Evolutionary conservation across 2,329 filamentous ascomycete genomes (phyloP), one percentile per base, ranked within the genome.

Genomic region (Phaeosphaeria sp.): DNA sequence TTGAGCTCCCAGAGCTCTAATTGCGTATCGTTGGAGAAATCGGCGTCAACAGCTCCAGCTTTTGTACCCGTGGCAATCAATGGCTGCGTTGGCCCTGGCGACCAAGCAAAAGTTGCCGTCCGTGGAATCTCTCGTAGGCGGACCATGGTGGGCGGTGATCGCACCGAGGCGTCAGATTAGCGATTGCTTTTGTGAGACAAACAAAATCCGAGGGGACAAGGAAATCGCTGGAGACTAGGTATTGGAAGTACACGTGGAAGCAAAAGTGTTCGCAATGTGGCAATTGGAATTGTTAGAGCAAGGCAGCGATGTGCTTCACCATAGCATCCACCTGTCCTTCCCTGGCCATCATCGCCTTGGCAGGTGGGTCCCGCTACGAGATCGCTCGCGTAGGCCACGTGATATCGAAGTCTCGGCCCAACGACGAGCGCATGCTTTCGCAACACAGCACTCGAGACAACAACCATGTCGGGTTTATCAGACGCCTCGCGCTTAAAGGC

Each of bases 61-160:
- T 93, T 89, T 47, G 95, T 99, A 71, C 95, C 95, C 25, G 95
- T 99, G 59, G 92, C 94, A 64, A 99, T 84, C 68, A 96, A 84
- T 69, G 94, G 93, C 68, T 89, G 87, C 41, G 87, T 85, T 50
- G 91, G 82, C 69, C 89, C 91, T 23, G 93, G 90, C 68, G 92
- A 97, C 94, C 95, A 99, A 74, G 95, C 92, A 79, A 99, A 99
- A 72, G 94, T 91, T 79, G 94, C 95, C 73, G 95, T 99, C 81
- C 95, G 89, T 78, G 93, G 91, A 75, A 99, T 96, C 84, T 98
- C 93, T 84, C 94, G 89, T 80, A 98, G 85, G 82, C 93, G 91
- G 80, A 97, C 94, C 95, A 99, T 99, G 79, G 70, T 81, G 77
- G 72, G 72, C 64, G 62, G 65, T 59, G 66, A 68, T 67, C 64